Conservation (phyloP, 176 grass and related monocot species). For the Areca catechu region DNA sequence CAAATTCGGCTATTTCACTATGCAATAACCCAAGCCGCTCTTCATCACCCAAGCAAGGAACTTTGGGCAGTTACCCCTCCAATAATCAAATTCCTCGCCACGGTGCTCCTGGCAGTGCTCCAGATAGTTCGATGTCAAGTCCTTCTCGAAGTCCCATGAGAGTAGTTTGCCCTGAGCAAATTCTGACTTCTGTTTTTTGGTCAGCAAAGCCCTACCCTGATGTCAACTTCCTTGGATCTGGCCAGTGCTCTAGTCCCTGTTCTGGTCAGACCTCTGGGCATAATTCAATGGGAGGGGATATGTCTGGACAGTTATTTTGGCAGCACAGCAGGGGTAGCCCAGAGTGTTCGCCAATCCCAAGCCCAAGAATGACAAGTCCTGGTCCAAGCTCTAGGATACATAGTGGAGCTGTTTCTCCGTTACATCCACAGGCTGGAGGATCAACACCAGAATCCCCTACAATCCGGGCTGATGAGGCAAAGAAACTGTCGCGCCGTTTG, state of each 20-base stretch:
- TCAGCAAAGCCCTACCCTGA: conserved; percentile 63
- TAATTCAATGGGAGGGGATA: conserved; percentile 97
- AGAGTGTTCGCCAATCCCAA: conserved; percentile 86
- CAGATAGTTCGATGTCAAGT: conserved; percentile 91
- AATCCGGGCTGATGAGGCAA: conserved; percentile 47
- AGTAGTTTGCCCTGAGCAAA: conserved; percentile 65
- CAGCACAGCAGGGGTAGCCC: conserved; percentile 83
- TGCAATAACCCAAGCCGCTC: conserved; percentile 46
- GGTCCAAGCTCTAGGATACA: conserved; percentile 95
- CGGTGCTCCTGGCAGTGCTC: conserved; percentile 60
- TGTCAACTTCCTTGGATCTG: conserved; percentile 80
- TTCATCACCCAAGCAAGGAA: conserved; percentile 39
- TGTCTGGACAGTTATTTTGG: conserved; percentile 79
- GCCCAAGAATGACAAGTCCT: conserved; percentile 90
- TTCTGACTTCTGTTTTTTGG: conserved; percentile 79
- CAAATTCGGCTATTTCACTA: conserved; percentile 32
- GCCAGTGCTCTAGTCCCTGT: conserved; percentile 96
- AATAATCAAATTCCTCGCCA: conserved; percentile 53
- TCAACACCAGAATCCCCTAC: conserved; percentile 82
- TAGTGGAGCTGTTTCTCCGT: conserved; percentile 79
- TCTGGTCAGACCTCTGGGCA: conserved; percentile 97
- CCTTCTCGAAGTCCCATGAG: conserved; percentile 78
- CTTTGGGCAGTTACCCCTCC: conserved; percentile 39
- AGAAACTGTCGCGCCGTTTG: conserved; percentile 77
- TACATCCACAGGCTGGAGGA: conserved; percentile 84